Evolutionary conservation across 345 rosid species (phyloP), one percentile per base, ranked within the genome.

Genomic region (Rhizophora apiculata): DNA sequence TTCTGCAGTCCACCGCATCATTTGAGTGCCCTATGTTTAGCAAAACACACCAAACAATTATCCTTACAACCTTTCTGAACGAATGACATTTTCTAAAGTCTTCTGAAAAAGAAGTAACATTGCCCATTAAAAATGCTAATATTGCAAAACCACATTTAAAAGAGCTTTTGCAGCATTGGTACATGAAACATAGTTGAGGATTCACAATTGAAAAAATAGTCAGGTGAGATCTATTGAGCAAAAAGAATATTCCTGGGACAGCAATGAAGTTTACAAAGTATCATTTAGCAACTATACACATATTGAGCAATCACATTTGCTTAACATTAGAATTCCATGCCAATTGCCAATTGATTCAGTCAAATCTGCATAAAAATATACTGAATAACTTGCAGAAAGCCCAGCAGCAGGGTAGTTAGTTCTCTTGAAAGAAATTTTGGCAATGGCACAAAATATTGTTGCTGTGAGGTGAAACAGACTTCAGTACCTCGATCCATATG

Each of bases 1-100:
- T 85, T 71, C 37, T 79, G 3, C 77, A 61, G 68, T 80, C 93
- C 67, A 68, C 74, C 15, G 43, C 26, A 74, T 82, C 82, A 68
- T 74, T 63, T 32, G 67, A 69, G 60, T 60, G 75, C 68, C 72
- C 89, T 83, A 72, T 21, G 56, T 67, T 62, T 62, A 62, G 30
- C 66, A 68, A 75, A 61, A 60, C 52, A 75, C 64, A 61, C 55
- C 48, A 68, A 54, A 34, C 69, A 55, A 27, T 66, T 59, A 66
- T 34, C 49, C 4, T 39, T 13, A 69, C 20, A 52, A 58, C 46
- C 59, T n/a, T 60, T 51, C 57, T 61, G 11, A 68, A 46, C 9
- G 43, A 21, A 22, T 22, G 51, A 8, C 53, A 4, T 29, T 49
- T 53, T 46, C 43, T 60, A n/a, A 29, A 24, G 49, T 52, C 46